phyloP scores from a whole-genome alignment of 1,284 basidiomycete genomes.

The Puccinia triticina region DNA sequence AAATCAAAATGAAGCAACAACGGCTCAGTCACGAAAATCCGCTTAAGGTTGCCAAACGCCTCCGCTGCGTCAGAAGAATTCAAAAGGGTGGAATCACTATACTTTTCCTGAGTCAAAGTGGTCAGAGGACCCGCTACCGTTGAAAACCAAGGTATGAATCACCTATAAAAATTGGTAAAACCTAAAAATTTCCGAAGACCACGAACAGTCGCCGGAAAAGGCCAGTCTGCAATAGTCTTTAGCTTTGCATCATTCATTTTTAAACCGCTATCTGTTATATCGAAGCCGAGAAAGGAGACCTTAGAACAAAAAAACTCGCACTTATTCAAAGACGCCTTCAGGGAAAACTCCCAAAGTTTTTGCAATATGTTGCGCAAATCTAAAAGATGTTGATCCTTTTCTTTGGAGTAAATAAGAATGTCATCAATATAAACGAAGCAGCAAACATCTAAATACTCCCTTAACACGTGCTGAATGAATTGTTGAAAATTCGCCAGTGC shows the following conservation, averaged over 20 bases:
- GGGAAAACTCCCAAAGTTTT: too few relatives aligned
- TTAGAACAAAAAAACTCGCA: constrained; percentile 35
- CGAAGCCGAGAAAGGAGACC: constrained; percentile 26
- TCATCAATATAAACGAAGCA: constrained; percentile 38
- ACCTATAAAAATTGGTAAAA: too few relatives aligned
- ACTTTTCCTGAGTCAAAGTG: too few relatives aligned
- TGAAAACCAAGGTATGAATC: too few relatives aligned
- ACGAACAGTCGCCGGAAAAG: background rate
- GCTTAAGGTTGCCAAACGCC: too few relatives aligned
- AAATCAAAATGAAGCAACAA: too few relatives aligned
- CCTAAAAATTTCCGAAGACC: background rate
- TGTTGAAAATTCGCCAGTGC: constrained; percentile 25
- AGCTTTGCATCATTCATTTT: constrained; percentile 27
- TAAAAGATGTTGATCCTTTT: background rate
- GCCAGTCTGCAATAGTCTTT: constrained; percentile 35
- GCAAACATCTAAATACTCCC: constrained; percentile 31
- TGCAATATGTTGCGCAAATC: background rate
- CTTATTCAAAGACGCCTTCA: constrained; percentile 22
- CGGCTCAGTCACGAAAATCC: too few relatives aligned
- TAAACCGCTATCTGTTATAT: too few relatives aligned
- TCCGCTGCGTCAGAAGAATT: too few relatives aligned
- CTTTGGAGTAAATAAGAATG: constrained; percentile 33
- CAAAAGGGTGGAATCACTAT: too few relatives aligned
- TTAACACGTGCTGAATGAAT: constrained; percentile 25
- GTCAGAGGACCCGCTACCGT: too few relatives aligned